Conservation (phyloP, 1,284 basidiomycete species). For the Rhodotorula sp. region DNA sequence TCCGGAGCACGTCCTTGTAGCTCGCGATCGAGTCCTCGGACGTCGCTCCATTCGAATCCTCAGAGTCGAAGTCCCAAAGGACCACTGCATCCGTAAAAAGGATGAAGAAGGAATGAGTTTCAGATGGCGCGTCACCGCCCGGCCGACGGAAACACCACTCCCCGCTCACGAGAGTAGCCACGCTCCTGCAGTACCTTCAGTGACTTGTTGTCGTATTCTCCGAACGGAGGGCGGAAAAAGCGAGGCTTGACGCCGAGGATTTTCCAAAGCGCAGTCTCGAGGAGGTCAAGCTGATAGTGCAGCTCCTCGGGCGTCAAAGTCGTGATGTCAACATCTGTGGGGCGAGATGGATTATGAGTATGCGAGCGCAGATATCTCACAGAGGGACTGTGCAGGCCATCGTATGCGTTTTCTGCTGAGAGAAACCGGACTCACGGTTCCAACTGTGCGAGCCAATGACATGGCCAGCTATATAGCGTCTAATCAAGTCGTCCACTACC, state of each 20-base stretch:
- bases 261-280: slow-evolving; percentile 43
- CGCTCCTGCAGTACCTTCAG: slow-evolving; percentile 40
- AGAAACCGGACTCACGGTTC: slow-evolving; percentile 26
- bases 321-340: slow-evolving; percentile 42
- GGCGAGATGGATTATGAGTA: slow-evolving; percentile 12
- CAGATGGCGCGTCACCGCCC: not conserved
- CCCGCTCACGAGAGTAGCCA: slow-evolving; percentile 40
- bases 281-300: slow-evolving; percentile 38
- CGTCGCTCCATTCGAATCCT: slow-evolving; percentile 30
- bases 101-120: not conserved
- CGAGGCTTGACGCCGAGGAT: slow-evolving; percentile 46
- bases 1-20: slow-evolving; percentile 24
- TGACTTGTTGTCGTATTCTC: slow-evolving; percentile 30
- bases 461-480: slow-evolving; percentile 44
- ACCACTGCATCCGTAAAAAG: slow-evolving; percentile 13
- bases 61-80: slow-evolving; percentile 42
- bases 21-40: slow-evolving; percentile 13
- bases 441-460: slow-evolving; percentile 45
- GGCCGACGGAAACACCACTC: not conserved
- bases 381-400: not conserved
- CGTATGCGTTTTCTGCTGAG: too few species aligned
- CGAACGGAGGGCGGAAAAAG: slow-evolving; percentile 42
- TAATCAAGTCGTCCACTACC: slow-evolving; percentile 27
- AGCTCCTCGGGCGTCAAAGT: slow-evolving; percentile 38
- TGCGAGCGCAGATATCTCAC: not conserved